Evolutionary conservation across 352 stramenopile species (phyloP), one percentile per base, ranked within the genome.

Genomic region (Phytophthora crassamura): DNA sequence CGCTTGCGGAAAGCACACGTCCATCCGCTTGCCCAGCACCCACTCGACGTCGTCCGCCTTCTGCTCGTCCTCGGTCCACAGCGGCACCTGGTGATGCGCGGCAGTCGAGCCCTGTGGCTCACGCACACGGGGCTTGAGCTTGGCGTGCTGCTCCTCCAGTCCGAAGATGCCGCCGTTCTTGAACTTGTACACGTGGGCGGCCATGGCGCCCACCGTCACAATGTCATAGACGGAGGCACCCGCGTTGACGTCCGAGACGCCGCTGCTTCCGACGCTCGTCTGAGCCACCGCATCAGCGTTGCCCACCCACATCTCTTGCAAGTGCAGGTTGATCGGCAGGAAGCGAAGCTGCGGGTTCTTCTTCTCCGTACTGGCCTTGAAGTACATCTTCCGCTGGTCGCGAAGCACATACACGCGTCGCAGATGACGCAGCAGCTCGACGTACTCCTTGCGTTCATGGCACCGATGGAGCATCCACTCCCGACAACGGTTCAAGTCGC

Each of bases 271-370:
- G n/a, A 73, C 70, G 40, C 51, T 82, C 40, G 50, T 82, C 65
- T 69, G 74, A 22, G 69, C 72, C 47, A 66, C 73, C 45, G 56
- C 52, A 14, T 88, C 70, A 14, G 78, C 76, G 4, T 78, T 90
- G 0, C 82, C 82, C 3, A 95, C 86, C 84, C 85, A 94, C 86
- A 95, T 94, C 48, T 94, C 86, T 60, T 95, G 88, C 20, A 95
- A 35, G 47, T 95, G 88, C 41, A 95, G 73, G 30, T 95, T 95
- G 53, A 94, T 92, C 4, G 88, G 88, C 10, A 95, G 62, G 54
- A 95, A 95, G 20, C 88, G 80, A 50, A 95, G 54, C 38, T 82
- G 69, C 4, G 80, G 49, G 56, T 92, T 93, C 76, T 94, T 94
- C 70, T 95, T 95, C 41, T 93, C 85, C 1, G 85, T 93, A 55